Evolutionary conservation across 2,329 filamentous ascomycete species (phyloP), one percentile per base, ranked within the genome.

Genomic region (Aspergillus sojae): DNA sequence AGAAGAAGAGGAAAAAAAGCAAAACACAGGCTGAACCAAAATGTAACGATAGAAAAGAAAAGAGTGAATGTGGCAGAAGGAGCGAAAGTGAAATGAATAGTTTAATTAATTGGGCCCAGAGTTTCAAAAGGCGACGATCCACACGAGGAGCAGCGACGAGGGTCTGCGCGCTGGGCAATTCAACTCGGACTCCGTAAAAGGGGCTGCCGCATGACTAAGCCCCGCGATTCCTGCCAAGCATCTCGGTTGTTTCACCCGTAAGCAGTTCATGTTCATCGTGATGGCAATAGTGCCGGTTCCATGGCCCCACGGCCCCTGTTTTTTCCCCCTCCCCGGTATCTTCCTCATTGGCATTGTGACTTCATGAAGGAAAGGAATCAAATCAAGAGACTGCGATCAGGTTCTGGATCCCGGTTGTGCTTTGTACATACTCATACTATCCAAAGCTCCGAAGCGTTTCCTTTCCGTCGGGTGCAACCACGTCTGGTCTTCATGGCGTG

Each of bases 201-300:
- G 75, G 75, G 75, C 69, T 76, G 65, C 12, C 50, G 48, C 69
- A 66, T 75, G 75, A 78, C 70, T 77, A 71, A 77, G 67, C 14
- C 60, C 64, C 65, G 55, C 65, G 63, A 58, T 58, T 52, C 6
- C 58, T 36, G 57, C 66, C 67, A 69, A 66, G 67, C 60, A 59
- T 46, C 41, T 59, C 59, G 52, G 57, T 28, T 60, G 67, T 70
- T 70, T 70, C 68, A 61, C 32, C 53, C 55, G 57, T 58, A 36
- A 21, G 19, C 14, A 36, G 26, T 39, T 59, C 57, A 52, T 46
- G 19, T 39, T 59, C 57, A 41, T 46, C 34, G 46, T 53, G 14
- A 36, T 55, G 12, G 28, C 28, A 52, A 32, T 52, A 48, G 21
- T 34, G 48, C 48, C 48, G 48, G 48, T 46, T 12, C 48, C n/a